Base-by-base conservation (phyloP, 2,329 filamentous ascomycete species). In the Ophiocordyceps sinensis region DNA sequence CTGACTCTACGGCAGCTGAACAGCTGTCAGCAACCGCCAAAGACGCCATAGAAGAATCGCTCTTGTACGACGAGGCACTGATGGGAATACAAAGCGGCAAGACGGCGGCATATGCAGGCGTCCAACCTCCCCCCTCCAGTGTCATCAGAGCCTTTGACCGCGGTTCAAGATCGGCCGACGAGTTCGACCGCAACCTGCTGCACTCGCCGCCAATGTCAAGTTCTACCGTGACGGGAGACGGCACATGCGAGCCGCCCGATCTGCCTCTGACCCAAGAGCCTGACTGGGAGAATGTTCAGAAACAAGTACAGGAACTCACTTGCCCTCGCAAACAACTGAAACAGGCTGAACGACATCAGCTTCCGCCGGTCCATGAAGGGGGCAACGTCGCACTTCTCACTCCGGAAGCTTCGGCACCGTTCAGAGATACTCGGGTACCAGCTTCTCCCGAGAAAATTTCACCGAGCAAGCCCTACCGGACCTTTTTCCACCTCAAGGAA, bases 401-500 rank as follows among this genome's bases (percentile, higher is more conserved):
- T n/a, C 36, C 40, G 17, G 36, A 21, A 14, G 28, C 35, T n/a
- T 31, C 40, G 1, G 29, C 23, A 21, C 28, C 15, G 5, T 21
- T 35, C n/a, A 21, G 17, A 29, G 15, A 21, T 13, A 11, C n/a
- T 35, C 26, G 21, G 31, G 32, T 28, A 15, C 31, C 15, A 28
- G 30, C 30, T 5, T 14, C 5, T 9, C 23, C 8, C 17, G 23
- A 9, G 5, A 32, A 5, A 2, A 11, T 13, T n/a, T 3, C n/a
- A n/a, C 30, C 8, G 12, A 13, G 29, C 28, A 45, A 41, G n/a
- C 50, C 51, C 39, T 47, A 45, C 42, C 53, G 47, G 21, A 76
- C 71, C 0, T 82, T 77, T 51, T 83, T 84, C 48, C 68, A 77
- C 23, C 64, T 81, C 21, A 73, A 71, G 4, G 76, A 82, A 50